Evolutionary conservation across 2,329 filamentous ascomycete species (phyloP), one percentile per base, ranked within the genome.

Genomic region (Fusarium sp.): DNA sequence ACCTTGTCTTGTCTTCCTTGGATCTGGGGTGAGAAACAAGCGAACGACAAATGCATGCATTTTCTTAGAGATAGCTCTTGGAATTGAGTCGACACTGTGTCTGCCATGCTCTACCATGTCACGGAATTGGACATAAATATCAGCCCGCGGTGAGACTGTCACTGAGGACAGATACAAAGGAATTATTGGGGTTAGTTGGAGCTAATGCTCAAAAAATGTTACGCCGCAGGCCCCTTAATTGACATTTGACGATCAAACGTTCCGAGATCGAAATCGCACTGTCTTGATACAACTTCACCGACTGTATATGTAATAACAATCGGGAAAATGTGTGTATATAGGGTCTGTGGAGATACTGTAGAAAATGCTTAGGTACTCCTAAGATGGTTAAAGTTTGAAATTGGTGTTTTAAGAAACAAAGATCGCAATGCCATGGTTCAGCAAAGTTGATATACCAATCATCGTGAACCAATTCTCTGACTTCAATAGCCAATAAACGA

Each of bases 221-320:
- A 52, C 66, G 57, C 45, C 49, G 52, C 45, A 67, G 71, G 55
- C 70, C 70, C 70, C 66, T 71, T 72, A 71, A 60, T 70, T 71
- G 57, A 33, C 65, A 69, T 63, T 53, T 72, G 70, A 59, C 57
- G 70, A 72, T 72, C 70, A 72, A 72, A 63, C 70, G 54, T n/a
- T 61, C 54, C 56, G 49, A 49, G 62, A 71, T 72, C 52, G 27
- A 62, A 71, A 58, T 62, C 54, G 57, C 70, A 73, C 62, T 73
- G 66, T 72, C 49, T 60, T 22, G 35, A n/a, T 52, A 44, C 36
- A 68, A 50, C 42, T 66, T 55, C 46, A 49, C 41, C 61, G 45
- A 60, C 33, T 52, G 38, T 25, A 41, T 47, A 38, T 59, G 27
- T 15, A 44, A 31, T 22, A 44, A 35, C 22, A 5, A n/a, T n/a